Conservation (phyloP, 768 basidiomycete species). For the Coprinopsis sp. region DNA sequence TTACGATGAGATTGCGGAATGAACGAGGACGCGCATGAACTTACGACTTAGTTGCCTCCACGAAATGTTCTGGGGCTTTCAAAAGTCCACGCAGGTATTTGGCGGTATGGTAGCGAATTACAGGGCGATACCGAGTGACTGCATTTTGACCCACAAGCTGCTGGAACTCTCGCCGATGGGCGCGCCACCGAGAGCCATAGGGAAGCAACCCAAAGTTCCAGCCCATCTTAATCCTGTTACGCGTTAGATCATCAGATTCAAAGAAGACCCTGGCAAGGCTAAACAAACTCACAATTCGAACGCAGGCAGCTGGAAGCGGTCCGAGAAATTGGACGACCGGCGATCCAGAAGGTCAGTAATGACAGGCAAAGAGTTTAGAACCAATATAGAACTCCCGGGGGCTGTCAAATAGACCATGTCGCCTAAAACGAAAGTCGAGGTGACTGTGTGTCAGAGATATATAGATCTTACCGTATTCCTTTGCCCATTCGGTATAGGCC, state of each 20-base stretch:
- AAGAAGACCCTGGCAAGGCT: neutral
- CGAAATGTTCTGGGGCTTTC: conserved; percentile 18
- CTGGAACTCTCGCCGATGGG: conserved; percentile 21
- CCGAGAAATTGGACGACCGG: conserved; percentile 11
- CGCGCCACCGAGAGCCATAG: conserved; percentile 25
- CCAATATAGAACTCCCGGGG: conserved; percentile 8
- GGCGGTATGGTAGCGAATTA: conserved; percentile 20
- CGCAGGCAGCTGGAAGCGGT: conserved; percentile 5
- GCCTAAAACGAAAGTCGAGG: conserved; percentile 2
- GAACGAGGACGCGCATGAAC: neutral
- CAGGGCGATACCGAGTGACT: conserved; percentile 19
- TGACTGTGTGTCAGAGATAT: neutral
- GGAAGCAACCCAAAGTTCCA: conserved; percentile 24
- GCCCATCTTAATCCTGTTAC: conserved; percentile 8
- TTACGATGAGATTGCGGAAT: no score
- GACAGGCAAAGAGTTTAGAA: conserved; percentile 7
- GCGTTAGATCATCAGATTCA: neutral
- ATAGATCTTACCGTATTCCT: conserved; percentile 1
- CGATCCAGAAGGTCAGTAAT: conserved; percentile 11
- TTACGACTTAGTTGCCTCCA: neutral
- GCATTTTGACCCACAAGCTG: conserved; percentile 21
- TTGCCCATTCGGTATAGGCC: neutral
- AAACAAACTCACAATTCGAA: neutral
- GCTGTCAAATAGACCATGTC: conserved; percentile 13
- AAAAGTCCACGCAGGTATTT: conserved; percentile 18